These are phyloP conservation scores for Aspergillus puulaauensis DNA, from an alignment of 2,329 filamentous ascomycete species.

Conservation along the genomic window DNA sequence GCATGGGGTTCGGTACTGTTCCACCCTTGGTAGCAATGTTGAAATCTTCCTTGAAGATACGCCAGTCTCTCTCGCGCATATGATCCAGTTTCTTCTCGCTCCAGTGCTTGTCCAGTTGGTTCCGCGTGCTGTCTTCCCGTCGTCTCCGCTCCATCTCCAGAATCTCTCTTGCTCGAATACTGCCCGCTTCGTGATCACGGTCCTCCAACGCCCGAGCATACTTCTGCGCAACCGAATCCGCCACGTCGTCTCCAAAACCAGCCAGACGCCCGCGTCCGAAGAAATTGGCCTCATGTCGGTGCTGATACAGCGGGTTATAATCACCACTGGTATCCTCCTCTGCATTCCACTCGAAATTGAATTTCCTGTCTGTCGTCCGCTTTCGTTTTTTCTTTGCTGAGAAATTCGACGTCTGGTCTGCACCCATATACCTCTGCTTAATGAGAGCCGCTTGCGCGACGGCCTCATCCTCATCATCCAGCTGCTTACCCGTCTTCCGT, in stretches of 20 bases:
- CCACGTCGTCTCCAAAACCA: conserved; percentile 62
- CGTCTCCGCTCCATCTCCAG: conserved; percentile 81
- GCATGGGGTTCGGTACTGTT: conserved; percentile 91
- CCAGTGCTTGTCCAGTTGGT: conserved; percentile 88
- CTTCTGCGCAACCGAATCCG: conserved; percentile 51
- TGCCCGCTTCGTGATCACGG: conserved; percentile 73
- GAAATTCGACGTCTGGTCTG: conserved; percentile 84
- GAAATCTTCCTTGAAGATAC: conserved; percentile 99
- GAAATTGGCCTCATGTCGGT: conserved; percentile 66
- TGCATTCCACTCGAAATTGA: conserved; percentile 97
- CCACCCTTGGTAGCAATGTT: conserved; percentile 94
- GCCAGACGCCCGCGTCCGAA: conserved; percentile 68
- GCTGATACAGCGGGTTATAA: conserved; percentile 77
- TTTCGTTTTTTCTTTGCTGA: conserved; percentile 95
- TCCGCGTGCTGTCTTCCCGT: conserved; percentile 69
- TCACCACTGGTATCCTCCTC: conserved; percentile 88
- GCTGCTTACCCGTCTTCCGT: conserved; percentile 45
- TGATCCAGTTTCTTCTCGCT: conserved; percentile 87
- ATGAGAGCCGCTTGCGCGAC: conserved; percentile 70
- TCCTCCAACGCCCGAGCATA: conserved; percentile 71
- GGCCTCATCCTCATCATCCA: conserved; percentile 57
- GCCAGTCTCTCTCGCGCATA: conserved; percentile 98
- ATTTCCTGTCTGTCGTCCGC: conserved; percentile 91
- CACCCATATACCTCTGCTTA: conserved; percentile 84
- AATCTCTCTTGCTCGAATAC: conserved; percentile 72